Base-by-base conservation (phyloP, 495 filamentous ascomycete species). In the Jackrogersella multiformis region DNA sequence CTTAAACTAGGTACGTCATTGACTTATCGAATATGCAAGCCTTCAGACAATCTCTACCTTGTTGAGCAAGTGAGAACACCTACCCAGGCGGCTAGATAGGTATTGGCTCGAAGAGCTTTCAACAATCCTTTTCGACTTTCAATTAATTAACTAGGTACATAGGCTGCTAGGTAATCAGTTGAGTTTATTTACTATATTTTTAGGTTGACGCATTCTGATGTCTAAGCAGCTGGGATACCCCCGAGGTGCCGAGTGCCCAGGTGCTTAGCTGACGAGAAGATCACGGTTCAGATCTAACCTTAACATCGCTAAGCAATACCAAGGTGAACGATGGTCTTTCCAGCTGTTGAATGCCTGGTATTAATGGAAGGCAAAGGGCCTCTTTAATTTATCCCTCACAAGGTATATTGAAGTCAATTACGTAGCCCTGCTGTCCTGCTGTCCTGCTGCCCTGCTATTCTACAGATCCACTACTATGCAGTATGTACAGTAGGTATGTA, bases 251-350 rank as follows among this genome's bases (percentile, higher is more conserved):
- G 7, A 3, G 26, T 24, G 62, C 65, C 65, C 65, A 53, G 62
- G 38, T 21, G 16, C 42, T 59, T 54, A 7, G 54, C 34, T 46
- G 16, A 45, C 30, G 32, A 55, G 45, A 26, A 38, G 36, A n/a
- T 39, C 53, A 58, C 41, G 20, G 32, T 39, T 56, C 66, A 55
- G 66, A 56, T 64, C 59, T 56, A 69, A 60, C 60, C 66, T 64
- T 63, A 44, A 21, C n/a, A 46, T 34, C 5, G 24, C 9, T 28
- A 23, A 38, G n/a, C n/a, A 10, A 46, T 46, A 23, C 42, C 42
- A 46, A 46, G n/a, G 35, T 53, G 15, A 18, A 42, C 15, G 12
- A 10, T 36, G n/a, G n/a, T n/a, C n/a, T n/a, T n/a, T n/a, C n/a
- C n/a, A n/a, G n/a, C n/a, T n/a, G n/a, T n/a, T n/a, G n/a, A n/a